phyloP scores from a whole-genome alignment of 2,329 filamentous ascomycete genomes.

The Monosporascus sp. region DNA sequence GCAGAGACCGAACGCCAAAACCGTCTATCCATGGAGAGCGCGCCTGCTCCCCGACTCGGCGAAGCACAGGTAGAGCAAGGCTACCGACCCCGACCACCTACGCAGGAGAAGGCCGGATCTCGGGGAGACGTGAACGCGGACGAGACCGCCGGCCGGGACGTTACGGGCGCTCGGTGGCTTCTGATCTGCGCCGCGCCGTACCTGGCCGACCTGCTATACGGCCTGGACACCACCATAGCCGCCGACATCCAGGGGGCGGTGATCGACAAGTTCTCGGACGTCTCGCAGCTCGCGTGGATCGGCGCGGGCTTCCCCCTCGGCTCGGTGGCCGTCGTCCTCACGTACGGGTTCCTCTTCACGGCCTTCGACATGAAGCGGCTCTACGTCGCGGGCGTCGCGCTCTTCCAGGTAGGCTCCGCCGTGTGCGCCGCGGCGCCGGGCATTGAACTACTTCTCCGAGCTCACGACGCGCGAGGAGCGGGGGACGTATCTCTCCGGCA shows the following conservation, averaged over 20 bases:
- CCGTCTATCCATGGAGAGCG: too few relatives aligned
- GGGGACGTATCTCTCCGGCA: constrained; percentile 16
- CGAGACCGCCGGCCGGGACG: constrained; percentile 8
- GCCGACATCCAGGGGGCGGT: constrained; percentile 39
- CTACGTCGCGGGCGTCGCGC: constrained; percentile 13
- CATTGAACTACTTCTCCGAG: constrained; percentile 26
- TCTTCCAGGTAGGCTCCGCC: constrained; percentile 25
- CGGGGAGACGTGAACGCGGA: neutral
- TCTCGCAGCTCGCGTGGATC: constrained; percentile 37
- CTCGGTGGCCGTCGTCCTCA: constrained; percentile 32
- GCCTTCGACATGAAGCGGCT: constrained; percentile 40
- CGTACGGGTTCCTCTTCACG: constrained; percentile 31
- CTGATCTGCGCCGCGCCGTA: constrained; percentile 9
- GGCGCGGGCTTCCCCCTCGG: constrained; percentile 33
- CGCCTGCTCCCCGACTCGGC: too few relatives aligned
- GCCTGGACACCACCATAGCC: constrained; percentile 40
- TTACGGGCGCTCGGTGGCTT: neutral
- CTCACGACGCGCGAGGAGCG: constrained; percentile 19
- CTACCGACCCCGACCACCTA: too few relatives aligned
- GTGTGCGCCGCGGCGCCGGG: constrained; percentile 39
- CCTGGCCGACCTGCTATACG: constrained; percentile 27
- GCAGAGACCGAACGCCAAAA: too few relatives aligned
- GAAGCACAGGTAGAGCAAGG: too few relatives aligned
- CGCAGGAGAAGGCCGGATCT: too few relatives aligned
- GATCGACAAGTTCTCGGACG: constrained; percentile 27